Base-by-base conservation (phyloP, 495 filamentous ascomycete species). In the Immersiella caudata region DNA sequence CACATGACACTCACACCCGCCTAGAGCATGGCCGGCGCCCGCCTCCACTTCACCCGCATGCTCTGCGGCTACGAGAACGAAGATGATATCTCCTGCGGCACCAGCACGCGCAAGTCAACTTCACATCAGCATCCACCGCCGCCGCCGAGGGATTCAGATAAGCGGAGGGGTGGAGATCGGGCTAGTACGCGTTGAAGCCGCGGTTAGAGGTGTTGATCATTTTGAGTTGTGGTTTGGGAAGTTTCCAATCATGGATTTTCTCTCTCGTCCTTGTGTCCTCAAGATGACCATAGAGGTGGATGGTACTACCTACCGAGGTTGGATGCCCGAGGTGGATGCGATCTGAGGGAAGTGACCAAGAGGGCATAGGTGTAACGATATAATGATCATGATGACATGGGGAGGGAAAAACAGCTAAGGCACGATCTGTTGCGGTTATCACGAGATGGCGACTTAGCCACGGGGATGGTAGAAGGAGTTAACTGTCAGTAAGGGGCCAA, bases 41-140 rank as follows among this genome's bases (percentile, higher is more conserved):
- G 83, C 14, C 78, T 81, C 11, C 79, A 82, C 67, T 85, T 84
- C 71, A 83, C 75, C 52, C 76, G 77, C 63, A 78, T 85, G 62
- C 74, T 86, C 22, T 83, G 81, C 70, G 83, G 82, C 14, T 81
- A 78, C 71, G 70, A 79, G 33, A 76, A 83, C n/a, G 70, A 70
- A 22, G 21, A 54, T 24, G 33, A 20, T 21, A 26, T 16, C 27
- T 16, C 55, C 16, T 5, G 18, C 9, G 11, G 33, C 29, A 5
- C 27, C 40, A 46, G 16, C 26, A 18, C 24, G 8, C 18, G 55
- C 33, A 60, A 54, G 25, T 22, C 60, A 7, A 25, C 46, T 24
- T 22, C 40, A 51, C 33, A 26, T 36, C 60, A 51, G 55, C 57
- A 54, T 7, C 26, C 51, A 16, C 52, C 20, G 21, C 22, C 51